These are phyloP conservation scores for Aspergillus floridensis DNA, from an alignment of 2,329 filamentous ascomycete species.

Conservation along the genomic window DNA sequence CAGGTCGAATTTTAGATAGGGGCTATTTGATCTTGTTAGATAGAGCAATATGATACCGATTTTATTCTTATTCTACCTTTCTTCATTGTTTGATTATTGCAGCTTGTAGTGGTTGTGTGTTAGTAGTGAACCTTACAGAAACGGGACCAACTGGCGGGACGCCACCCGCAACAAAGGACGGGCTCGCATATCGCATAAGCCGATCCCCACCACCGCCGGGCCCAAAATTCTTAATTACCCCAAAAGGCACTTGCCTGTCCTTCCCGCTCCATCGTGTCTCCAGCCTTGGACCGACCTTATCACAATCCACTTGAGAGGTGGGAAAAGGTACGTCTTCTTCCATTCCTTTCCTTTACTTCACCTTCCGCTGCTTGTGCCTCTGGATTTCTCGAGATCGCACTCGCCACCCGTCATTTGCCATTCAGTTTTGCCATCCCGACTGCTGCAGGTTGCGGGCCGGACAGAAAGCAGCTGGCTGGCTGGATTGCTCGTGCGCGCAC, in stretches of 20 bases:
- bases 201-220: conserved; percentile 20
- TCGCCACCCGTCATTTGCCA: conserved; percentile 6
- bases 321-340: conserved; percentile 8
- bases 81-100: too few species aligned
- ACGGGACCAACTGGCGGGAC: background rate
- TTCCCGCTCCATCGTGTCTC: conserved; percentile 12
- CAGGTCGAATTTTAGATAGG: conserved; percentile 23
- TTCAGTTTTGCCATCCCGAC: conserved; percentile 6
- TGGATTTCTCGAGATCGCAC: conserved; percentile 1
- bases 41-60: background rate
- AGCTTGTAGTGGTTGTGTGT: too few species aligned
- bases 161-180: background rate
- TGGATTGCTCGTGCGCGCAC: conserved; percentile 18
- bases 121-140: background rate
- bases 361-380: background rate
- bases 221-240: conserved; percentile 24
- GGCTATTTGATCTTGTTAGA: background rate
- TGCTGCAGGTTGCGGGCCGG: conserved; percentile 11
- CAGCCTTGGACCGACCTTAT: conserved; percentile 13
- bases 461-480: conserved; percentile 6
- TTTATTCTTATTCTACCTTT: too few species aligned
- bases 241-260: conserved; percentile 6
- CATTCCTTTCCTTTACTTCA: conserved; percentile 1
- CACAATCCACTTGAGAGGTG: conserved; percentile 9
- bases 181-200: conserved; percentile 4